Evolutionary conservation across 257 asterid species (phyloP), one percentile per base, ranked within the genome.

Genomic region (Nicotiana tabacum): DNA sequence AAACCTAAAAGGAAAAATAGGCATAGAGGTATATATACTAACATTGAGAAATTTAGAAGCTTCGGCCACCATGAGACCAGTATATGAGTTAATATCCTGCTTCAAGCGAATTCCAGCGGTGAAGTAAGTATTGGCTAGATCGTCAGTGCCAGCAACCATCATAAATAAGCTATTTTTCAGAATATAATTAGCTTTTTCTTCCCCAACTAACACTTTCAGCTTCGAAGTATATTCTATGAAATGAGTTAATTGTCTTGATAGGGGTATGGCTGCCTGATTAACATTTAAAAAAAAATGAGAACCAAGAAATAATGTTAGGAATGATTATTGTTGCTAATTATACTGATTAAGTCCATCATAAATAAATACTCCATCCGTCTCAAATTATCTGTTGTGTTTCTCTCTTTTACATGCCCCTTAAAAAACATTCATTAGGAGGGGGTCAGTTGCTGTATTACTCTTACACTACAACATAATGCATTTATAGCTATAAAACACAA

Each of bases 81-180:
- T 82, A 29, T 93, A 95, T 4, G 97, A 77, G 58, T 89, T 56
- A 37, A 91, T 11, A 68, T 91, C 90, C 18, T 91, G 86, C 21
- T 87, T 88, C 3, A 33, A 21, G n/a, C 83, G 77, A 32, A 83
- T 1, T 27, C 93, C 92, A 24, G 90, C 5, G 43, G 95, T 87
- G 87, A 87, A 93, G 83, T 95, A 95, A 61, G 99, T 95, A 64
- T 95, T 95, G 29, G 93, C 97, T 57, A 95, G 89, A 80, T 95
- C 99, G 84, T 92, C 91, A 33, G 90, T 93, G 29, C 99, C 99
- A 21, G 97, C 92, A 15, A 91, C 98, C 55, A 93, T 86, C 1
- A 91, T 9, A 85, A 84, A 61, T 4, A 95, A 1, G 84, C 89
- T 85, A 81, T 91, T 90, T 72, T 69, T 83, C 77, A 95, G 21